Base-by-base conservation (phyloP, 495 filamentous ascomycete species). In the Lichenothelia convexa region DNA sequence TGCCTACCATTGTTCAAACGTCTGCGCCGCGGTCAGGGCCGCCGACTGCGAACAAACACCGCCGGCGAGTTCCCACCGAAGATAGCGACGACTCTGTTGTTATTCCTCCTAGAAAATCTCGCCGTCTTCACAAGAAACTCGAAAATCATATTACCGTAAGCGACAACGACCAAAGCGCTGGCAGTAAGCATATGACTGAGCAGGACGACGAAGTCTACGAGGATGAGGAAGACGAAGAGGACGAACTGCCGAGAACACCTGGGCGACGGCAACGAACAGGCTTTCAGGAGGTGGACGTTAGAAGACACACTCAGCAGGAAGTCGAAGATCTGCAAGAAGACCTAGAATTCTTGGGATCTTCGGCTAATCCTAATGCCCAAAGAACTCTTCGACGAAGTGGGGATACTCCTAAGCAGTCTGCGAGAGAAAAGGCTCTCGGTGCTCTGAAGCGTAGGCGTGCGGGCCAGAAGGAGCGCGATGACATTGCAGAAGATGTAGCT, bases 241-340 rank as follows among this genome's bases (percentile, higher is more conserved):
- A 48, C 8, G 45, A 44, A 8, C 21, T 22, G 12, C 21, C 36
- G 12, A 13, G 34, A 6, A 44, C 41, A 32, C 40, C 40, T 0
- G 5, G 20, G 2, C 32, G 26, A 15, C 38, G 32, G 7, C 33
- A 21, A 40, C 24, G 26, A 33, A n/a, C n/a, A 7, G 21, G 22
- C 11, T 26, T 30, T 27, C 4, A 18, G 21, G 12, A 35, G 24
- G 41, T 45, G 23, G 34, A 32, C 18, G 21, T 35, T 29, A 30
- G 39, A 19, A 13, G 40, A 20, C 29, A 40, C 11, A 41, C 31
- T 4, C 40, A 42, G 19, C 48, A 39, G 21, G 54, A 59, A 33
- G 34, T 46, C 22, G 51, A 56, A 16, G 55, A 58, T 18, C 38
- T 58, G 13, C 40, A 46, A 12, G 53, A 57, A 18, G 55, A 60